Percentiles rank a stretch among this genome's conserved stretches.
Evolutionary conservation across 345 rosid species (phyloP).

Genomic region (Citropsis articulata): DNA sequence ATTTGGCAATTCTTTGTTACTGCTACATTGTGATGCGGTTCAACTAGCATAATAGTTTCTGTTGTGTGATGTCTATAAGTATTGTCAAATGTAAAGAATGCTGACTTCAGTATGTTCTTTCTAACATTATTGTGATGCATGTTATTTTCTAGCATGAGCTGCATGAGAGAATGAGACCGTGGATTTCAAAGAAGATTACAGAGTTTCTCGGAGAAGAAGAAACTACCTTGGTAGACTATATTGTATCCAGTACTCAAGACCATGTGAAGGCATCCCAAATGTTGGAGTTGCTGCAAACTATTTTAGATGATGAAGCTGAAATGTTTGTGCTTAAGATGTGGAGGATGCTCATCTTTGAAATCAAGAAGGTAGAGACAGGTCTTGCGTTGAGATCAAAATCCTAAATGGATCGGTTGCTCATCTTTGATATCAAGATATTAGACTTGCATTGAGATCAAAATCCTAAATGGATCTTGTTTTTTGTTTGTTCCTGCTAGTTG

Average conservation of each 20-base stretch:
- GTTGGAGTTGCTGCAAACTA: conserved; percentile 85
- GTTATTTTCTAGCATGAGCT: conserved; percentile 53
- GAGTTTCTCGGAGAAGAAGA: conserved; percentile 98
- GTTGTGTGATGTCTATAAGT: background rate
- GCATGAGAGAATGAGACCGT: conserved; percentile 96
- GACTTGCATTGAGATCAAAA: conserved; percentile 63
- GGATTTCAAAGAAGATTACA: conserved; percentile 94
- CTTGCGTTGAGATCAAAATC: conserved; percentile 55
- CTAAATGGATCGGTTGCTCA: conserved; percentile 57
- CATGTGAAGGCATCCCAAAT: conserved; percentile 87
- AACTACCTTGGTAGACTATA: conserved; percentile 80
- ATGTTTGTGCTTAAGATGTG: conserved; percentile 99
- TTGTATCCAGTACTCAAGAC: conserved; percentile 75
- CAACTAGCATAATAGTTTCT: background rate
- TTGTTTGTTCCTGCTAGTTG: background rate
- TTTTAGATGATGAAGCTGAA: conserved; percentile 94
- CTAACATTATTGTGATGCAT: conserved; percentile 6
- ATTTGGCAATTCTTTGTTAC: background rate
- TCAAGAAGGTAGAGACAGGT: conserved; percentile 87
- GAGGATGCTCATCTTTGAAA: conserved; percentile 98
- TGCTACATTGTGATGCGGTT: background rate
- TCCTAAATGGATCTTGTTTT: conserved; percentile 31
- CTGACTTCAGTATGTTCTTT: background rate
- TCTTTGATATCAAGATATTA: conserved; percentile 84
- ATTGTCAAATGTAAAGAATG: no score